Conservation (phyloP, 164 flowering plant species). For the Chimonanthus praecox region DNA sequence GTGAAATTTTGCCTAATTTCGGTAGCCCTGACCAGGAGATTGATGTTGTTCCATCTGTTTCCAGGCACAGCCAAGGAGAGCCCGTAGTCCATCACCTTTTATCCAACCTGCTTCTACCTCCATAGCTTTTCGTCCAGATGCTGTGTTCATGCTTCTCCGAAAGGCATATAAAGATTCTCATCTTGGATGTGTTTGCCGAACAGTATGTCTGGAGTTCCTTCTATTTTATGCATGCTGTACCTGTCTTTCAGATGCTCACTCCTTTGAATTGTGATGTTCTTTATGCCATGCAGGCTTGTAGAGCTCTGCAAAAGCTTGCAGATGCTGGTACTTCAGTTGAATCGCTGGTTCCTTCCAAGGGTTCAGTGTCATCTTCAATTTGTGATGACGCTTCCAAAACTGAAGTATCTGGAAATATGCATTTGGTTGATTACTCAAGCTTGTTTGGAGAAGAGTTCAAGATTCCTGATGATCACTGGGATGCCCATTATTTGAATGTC, state of each 20-base stretch:
- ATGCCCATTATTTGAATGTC: constrained; percentile 46
- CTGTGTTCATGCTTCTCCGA: constrained; percentile 53
- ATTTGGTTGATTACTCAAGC: constrained; percentile 54
- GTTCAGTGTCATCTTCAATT: constrained; percentile 22
- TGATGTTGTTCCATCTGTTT: neutral
- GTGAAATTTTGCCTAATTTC: neutral
- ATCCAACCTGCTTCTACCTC: constrained; percentile 42
- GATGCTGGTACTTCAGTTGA: constrained; percentile 41
- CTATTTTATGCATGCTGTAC: constrained; percentile 2
- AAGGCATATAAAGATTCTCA: constrained; percentile 74
- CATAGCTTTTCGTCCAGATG: constrained; percentile 66
- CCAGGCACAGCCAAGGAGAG: constrained; percentile 62
- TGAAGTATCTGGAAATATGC: constrained; percentile 28
- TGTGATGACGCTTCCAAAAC: constrained; percentile 37
- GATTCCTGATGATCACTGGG: constrained; percentile 50
- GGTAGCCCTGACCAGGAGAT: neutral
- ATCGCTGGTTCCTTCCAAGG: constrained; percentile 23
- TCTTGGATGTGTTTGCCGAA: constrained; percentile 58
- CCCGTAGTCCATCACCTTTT: constrained; percentile 47
- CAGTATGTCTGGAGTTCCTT: constrained; percentile 31
- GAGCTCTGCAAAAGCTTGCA: constrained; percentile 51
- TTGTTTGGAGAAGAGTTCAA: constrained; percentile 78
- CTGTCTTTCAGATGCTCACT: neutral
- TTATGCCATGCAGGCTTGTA: constrained; percentile 45
- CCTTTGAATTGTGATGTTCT: neutral